phyloP scores from a whole-genome alignment of 345 rosid species.

The Leavenworthia alabamica region DNA sequence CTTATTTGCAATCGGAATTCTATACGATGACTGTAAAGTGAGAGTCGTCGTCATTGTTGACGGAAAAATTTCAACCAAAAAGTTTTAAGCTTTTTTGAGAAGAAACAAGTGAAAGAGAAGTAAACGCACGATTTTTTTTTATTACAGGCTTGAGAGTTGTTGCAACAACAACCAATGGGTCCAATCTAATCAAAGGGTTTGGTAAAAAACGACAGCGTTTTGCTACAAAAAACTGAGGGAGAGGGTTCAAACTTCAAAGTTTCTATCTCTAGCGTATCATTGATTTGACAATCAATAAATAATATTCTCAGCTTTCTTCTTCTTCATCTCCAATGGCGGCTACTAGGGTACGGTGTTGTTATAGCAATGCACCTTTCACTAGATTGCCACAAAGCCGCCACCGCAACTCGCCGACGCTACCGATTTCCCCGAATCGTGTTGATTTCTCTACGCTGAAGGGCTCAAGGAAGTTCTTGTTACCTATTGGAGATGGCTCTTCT shows the following conservation, averaged over 20 bases:
- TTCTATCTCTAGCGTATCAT: conserved; percentile 16
- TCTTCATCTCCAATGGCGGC: conserved; percentile 32
- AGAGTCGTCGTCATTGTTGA: conserved; percentile 16
- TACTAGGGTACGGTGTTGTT: conserved; percentile 29
- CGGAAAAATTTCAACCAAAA: not conserved
- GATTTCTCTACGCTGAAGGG: conserved; percentile 8
- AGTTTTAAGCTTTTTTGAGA: not conserved
- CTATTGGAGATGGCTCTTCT: conserved; percentile 28
- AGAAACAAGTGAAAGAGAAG: not conserved
- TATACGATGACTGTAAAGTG: conserved; percentile 14
- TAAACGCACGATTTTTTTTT: not conserved
- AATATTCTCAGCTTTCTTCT: not conserved
- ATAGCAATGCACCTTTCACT: conserved; percentile 15
- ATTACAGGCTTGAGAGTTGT: not conserved
- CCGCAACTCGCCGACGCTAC: conserved; percentile 27
- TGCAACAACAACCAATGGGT: not conserved
- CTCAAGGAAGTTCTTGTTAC: not conserved
- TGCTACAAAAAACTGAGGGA: not conserved
- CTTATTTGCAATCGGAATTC: conserved; percentile 14
- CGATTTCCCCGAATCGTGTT: conserved; percentile 18
- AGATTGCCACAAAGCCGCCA: conserved; percentile 8
- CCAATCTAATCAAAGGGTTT: not conserved
- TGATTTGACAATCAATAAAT: conserved; percentile 8
- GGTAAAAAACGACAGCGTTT: conserved; percentile 14
- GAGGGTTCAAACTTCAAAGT: conserved; percentile 16